Conservation (phyloP, 352 stramenopile species). For the Aphanomyces euteiches region DNA sequence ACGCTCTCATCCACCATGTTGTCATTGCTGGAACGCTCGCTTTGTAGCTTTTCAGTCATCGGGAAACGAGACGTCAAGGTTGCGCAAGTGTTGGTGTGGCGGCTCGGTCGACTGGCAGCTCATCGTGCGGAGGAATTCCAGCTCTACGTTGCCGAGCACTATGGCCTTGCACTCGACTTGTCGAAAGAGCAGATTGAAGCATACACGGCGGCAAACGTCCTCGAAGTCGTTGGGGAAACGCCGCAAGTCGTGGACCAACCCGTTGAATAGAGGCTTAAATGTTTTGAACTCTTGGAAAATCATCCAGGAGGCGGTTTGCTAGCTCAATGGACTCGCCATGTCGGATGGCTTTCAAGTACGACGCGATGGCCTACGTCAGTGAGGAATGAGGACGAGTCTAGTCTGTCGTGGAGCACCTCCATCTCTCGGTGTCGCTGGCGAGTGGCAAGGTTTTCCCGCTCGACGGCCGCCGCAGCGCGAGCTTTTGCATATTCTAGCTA, state of each 20-base stretch:
- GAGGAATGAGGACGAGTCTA: too few relatives aligned
- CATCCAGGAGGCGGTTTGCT: background rate
- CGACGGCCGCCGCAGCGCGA: too few relatives aligned
- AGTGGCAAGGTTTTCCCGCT: too few relatives aligned
- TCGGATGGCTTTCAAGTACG: slow-evolving; percentile 13
- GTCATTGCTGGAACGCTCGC: background rate
- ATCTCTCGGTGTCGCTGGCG: too few relatives aligned
- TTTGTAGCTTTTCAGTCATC: background rate
- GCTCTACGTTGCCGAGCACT: background rate
- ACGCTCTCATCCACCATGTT: background rate
- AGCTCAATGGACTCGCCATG: background rate
- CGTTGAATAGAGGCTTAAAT: background rate
- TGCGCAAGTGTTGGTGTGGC: slow-evolving; percentile 13
- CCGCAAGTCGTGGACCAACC: too few relatives aligned
- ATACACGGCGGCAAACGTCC: slow-evolving; percentile 14
- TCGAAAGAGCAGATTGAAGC: slow-evolving; percentile 10
- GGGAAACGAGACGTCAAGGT: background rate
- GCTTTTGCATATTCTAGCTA: too few relatives aligned
- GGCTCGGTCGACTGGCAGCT: slow-evolving; percentile 6
- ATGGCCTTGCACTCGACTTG: slow-evolving; percentile 17
- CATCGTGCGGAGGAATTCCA: slow-evolving; percentile 12
- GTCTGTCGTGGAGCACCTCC: too few relatives aligned
- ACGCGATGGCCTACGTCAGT: background rate
- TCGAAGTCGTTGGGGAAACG: too few relatives aligned
- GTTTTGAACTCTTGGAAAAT: slow-evolving; percentile 12